Conservation (phyloP, 495 filamentous ascomycete genomes). For the Penicillium herquei region DNA sequence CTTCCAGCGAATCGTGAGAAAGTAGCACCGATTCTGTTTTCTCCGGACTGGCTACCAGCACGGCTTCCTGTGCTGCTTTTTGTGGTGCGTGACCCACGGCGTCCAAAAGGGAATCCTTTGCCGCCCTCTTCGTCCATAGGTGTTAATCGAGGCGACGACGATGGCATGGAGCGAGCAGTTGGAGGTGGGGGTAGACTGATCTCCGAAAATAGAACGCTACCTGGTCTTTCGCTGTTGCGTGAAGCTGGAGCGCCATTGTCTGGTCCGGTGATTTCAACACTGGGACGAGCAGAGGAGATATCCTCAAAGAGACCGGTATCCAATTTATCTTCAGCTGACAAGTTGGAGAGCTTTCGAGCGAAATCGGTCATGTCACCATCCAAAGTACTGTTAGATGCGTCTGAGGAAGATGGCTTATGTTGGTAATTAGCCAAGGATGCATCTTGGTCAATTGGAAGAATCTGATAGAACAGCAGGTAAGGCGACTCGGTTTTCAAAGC, state of each 20-base stretch:
- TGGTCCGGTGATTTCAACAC: slow-evolving; percentile 41
- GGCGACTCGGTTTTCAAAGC: slow-evolving; percentile 80
- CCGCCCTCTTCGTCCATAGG: slow-evolving; percentile 50
- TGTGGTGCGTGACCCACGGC: slow-evolving; percentile 57
- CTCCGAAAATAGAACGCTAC: slow-evolving; percentile 32
- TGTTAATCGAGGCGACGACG: slow-evolving; percentile 44
- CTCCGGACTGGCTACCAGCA: slow-evolving; percentile 64
- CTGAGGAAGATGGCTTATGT: slow-evolving; percentile 57
- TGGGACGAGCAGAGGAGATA: slow-evolving; percentile 33
- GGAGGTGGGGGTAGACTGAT: slow-evolving; percentile 32
- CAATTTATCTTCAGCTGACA: slow-evolving; percentile 11
- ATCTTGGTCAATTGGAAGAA: slow-evolving; percentile 78
- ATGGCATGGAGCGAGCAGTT: slow-evolving; percentile 40
- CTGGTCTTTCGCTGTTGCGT: slow-evolving; percentile 14
- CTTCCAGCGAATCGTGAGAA: slow-evolving; percentile 63
- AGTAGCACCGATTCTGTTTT: slow-evolving; percentile 63
- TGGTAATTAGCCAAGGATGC: slow-evolving; percentile 50
- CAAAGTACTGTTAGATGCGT: slow-evolving; percentile 43
- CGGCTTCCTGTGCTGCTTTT: slow-evolving; percentile 60
- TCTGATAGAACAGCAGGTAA: slow-evolving; percentile 94
- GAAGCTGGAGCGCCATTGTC: slow-evolving; percentile 12
- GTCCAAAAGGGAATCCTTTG: slow-evolving; percentile 50
- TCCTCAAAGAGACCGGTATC: slow-evolving; percentile 25
- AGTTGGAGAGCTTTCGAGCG: slow-evolving; percentile 14
- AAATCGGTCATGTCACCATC: slow-evolving; percentile 27